Conservation (phyloP, 768 basidiomycete genomes). For the Lactifluus rugatus region DNA sequence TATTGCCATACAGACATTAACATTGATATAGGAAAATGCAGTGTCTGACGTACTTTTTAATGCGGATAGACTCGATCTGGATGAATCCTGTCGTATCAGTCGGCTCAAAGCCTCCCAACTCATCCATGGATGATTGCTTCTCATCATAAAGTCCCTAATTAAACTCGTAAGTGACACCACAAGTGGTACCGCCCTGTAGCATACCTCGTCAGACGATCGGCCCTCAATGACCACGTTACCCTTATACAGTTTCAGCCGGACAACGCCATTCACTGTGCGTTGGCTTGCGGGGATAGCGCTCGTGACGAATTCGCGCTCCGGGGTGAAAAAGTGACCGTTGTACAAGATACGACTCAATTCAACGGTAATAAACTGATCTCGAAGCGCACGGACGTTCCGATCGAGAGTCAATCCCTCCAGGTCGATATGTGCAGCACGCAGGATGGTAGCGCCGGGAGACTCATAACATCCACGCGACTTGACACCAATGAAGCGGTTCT, state of each 20-base stretch:
- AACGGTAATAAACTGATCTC: constrained; percentile 92
- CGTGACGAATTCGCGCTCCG: constrained; percentile 92
- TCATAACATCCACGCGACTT: constrained; percentile 99
- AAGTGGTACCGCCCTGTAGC: constrained; percentile 17
- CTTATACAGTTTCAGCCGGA: constrained; percentile 88
- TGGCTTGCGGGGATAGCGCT: constrained; percentile 89
- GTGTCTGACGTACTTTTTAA: constrained; percentile 71
- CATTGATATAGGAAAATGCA: constrained; percentile 10
- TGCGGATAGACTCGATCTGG: constrained; percentile 92
- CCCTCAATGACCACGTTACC: constrained; percentile 95
- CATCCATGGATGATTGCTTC: constrained; percentile 95
- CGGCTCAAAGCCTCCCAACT: constrained; percentile 96
- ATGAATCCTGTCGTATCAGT: constrained; percentile 95
- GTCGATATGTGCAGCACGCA: constrained; percentile 92
- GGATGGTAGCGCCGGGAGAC: constrained; percentile 91
- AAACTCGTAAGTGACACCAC: background rate
- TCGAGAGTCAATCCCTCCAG: constrained; percentile 97
- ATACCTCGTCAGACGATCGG: constrained; percentile 74
- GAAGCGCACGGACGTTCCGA: constrained; percentile 86
- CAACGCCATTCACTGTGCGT: constrained; percentile 90
- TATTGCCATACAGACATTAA: constrained; percentile 24
- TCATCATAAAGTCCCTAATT: constrained; percentile 86
- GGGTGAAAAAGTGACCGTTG: constrained; percentile 99
- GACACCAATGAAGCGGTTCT: constrained; percentile 99
- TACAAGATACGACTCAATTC: constrained; percentile 87